phyloP scores from a whole-genome alignment of 768 basidiomycete species.

The Clitopilus hobsonii region DNA sequence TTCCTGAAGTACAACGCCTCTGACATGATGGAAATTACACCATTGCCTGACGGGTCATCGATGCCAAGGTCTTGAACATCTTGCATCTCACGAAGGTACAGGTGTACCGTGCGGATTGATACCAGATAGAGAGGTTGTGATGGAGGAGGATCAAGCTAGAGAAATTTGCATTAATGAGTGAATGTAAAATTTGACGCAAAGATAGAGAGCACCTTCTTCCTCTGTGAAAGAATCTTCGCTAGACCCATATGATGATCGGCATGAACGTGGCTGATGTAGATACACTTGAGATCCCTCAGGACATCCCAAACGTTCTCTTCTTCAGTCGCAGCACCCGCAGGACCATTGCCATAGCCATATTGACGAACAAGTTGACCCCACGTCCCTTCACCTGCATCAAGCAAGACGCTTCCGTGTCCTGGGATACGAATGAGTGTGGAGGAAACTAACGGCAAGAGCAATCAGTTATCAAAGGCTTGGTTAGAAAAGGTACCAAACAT shows the following conservation, averaged over 20 bases:
- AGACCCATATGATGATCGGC: slow-evolving; percentile 91
- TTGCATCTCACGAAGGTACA: slow-evolving; percentile 69
- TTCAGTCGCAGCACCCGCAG: slow-evolving; percentile 17
- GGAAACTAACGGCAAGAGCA: slow-evolving; percentile 45
- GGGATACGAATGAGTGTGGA: slow-evolving; percentile 78
- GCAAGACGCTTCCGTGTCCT: slow-evolving; percentile 62
- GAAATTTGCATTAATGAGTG: background rate
- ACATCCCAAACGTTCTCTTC: slow-evolving; percentile 42
- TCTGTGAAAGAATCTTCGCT: slow-evolving; percentile 64
- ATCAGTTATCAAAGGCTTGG: background rate
- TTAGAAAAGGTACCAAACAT: slow-evolving; percentile 52
- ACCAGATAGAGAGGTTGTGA: slow-evolving; percentile 68
- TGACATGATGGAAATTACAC: slow-evolving; percentile 50
- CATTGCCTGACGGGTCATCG: slow-evolving; percentile 36
- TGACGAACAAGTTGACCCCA: slow-evolving; percentile 83
- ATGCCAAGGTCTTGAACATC: slow-evolving; percentile 73
- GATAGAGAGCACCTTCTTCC: slow-evolving; percentile 48
- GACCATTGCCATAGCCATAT: slow-evolving; percentile 50
- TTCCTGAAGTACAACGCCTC: slow-evolving; percentile 50
- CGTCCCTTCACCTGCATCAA: slow-evolving; percentile 91
- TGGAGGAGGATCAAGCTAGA: slow-evolving; percentile 61
- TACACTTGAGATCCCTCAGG: slow-evolving; percentile 66
- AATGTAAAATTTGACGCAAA: background rate
- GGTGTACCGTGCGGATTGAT: slow-evolving; percentile 45
- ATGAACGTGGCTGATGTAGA: slow-evolving; percentile 89